Conservation (phyloP, 352 stramenopile genomes). For the Phytophthora macrochlamydospora region DNA sequence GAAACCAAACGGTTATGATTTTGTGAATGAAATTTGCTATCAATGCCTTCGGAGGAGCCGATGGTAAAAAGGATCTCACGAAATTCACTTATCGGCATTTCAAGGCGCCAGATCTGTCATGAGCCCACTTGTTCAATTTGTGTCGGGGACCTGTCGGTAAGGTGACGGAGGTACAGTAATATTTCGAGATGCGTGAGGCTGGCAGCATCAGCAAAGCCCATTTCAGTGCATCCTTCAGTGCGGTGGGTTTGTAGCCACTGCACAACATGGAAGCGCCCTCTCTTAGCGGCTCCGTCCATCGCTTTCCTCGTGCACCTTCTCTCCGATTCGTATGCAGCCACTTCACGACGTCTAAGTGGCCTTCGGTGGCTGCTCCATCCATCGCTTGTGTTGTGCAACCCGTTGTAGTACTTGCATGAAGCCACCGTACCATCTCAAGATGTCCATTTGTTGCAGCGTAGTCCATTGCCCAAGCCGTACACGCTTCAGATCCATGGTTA, state of each 20-base stretch:
- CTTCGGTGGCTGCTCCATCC: background rate
- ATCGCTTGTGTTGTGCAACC: background rate
- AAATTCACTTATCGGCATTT: too few species aligned
- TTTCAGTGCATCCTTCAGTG: background rate
- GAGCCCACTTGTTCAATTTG: too few species aligned
- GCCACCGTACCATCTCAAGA: background rate
- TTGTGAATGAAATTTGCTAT: too few species aligned
- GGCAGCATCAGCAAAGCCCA: too few species aligned
- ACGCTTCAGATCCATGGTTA: too few species aligned
- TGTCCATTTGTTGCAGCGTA: background rate
- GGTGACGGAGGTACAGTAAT: too few species aligned
- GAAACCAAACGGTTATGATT: too few species aligned
- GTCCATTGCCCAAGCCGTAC: background rate
- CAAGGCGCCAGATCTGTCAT: too few species aligned
- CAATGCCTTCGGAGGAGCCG: too few species aligned
- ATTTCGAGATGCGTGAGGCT: too few species aligned
- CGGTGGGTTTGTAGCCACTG: background rate
- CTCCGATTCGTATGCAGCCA: background rate
- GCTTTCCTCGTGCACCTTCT: background rate
- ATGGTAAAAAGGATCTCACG: too few species aligned
- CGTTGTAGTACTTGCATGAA: background rate
- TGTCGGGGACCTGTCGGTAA: too few species aligned
- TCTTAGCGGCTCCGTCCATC: background rate
- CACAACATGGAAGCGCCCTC: background rate
- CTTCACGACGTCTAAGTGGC: background rate